Evolutionary conservation across 352 stramenopile genomes (phyloP).

Genomic region (Globisporangium mamillatum): DNA sequence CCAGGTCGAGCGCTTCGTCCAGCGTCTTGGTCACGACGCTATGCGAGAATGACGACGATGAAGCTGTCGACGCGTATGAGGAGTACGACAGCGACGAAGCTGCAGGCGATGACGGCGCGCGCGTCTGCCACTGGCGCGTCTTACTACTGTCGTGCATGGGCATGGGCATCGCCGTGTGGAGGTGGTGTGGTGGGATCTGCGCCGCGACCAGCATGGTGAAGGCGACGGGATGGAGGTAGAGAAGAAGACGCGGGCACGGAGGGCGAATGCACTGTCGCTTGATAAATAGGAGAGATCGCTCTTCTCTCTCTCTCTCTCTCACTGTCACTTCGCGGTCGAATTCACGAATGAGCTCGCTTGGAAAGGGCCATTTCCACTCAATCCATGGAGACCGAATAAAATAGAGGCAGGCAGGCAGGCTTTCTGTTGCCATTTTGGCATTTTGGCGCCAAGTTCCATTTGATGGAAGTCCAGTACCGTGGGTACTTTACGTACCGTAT

Average conservation of each 20-base stretch:
- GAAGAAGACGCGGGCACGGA: background rate
- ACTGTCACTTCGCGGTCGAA: conserved; percentile 3
- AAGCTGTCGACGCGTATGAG: background rate
- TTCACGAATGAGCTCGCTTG: background rate
- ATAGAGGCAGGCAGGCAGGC: background rate
- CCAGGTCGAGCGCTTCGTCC: conserved; percentile 42
- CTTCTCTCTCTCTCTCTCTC: background rate
- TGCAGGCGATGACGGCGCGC: background rate
- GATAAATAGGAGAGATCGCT: background rate
- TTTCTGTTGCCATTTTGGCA: background rate
- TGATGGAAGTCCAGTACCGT: too few species aligned
- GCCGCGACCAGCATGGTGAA: background rate
- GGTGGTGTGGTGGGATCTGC: background rate
- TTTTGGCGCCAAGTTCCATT: background rate
- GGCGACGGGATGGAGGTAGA: background rate
- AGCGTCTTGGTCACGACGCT: conserved; percentile 15
- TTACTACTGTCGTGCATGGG: background rate
- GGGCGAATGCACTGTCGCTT: background rate
- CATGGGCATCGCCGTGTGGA: background rate
- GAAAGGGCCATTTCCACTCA: background rate
- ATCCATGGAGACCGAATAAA: background rate
- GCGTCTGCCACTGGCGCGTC: background rate
- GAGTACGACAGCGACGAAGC: background rate
- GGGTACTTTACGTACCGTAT: background rate
- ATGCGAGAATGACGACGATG: conserved; percentile 2